Evolutionary conservation across 805 yeast species (phyloP), one percentile per base, ranked within the genome.

Genomic region (Ogataea ganodermae): DNA sequence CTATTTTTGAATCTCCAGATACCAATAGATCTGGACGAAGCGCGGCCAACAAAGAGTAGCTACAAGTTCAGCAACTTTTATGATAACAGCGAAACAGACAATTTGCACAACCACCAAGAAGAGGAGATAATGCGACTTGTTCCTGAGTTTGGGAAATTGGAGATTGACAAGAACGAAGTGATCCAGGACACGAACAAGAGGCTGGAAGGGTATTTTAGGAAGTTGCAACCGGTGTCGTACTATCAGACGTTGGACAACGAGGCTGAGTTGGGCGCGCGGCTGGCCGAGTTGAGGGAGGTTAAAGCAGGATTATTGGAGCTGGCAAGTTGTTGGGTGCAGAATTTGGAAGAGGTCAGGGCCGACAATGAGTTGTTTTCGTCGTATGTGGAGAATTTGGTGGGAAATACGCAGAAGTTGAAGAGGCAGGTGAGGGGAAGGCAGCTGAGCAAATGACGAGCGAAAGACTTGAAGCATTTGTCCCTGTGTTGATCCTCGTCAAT

Each of bases 381-480:
- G 2, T 96, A 94, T 55, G 90, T 94, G 35, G 96, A 89, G 61
- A 90, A 89, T 58, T 70, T 91, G 56, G 87, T 91, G 13, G 97
- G 96, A 6, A 90, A 91, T 62, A 86, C 96, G 6, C 97, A 94
- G 65, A 80, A 88, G 57, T 58, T 86, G 42, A 78, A 86, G 56
- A 73, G 92, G 42, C 18, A 37, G 39, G 43, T 28, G 23, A 36
- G 22, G 18, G n/a, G 5, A 13, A 30, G 5, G 4, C 13, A n/a
- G 33, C 10, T 27, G 13, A 27, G 30, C 30, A 27, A 27, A 12
- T 27, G 31, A 27, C n/a, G 31, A 27, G 31, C 31, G 31, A 27
- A 27, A 14, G 14, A n/a, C n/a, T n/a, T n/a, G n/a, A n/a, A n/a
- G n/a, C n/a, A n/a, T n/a, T n/a, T n/a, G n/a, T n/a, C n/a, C n/a